These are phyloP conservation scores for Pseudonitzschia pungens DNA, from an alignment of 108 stramenopile species.

Conservation along the genomic window DNA sequence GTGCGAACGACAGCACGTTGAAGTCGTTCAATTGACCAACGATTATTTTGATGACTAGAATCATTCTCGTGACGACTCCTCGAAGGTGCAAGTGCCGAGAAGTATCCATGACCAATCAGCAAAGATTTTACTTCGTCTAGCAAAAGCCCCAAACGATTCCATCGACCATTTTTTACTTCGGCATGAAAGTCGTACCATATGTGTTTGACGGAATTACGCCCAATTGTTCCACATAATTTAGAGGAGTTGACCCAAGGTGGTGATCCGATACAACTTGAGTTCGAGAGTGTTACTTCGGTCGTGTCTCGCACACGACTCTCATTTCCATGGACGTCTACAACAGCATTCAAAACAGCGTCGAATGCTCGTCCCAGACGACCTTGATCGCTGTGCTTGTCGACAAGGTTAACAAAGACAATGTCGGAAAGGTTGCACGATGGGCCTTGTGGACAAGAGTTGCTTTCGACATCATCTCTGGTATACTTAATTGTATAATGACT, in stretches of 20 bases:
- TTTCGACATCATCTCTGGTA: not conserved
- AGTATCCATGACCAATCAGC: constrained; percentile 66
- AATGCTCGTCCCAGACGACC: constrained; percentile 79
- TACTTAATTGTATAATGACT: constrained; percentile 32
- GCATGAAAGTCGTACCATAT: constrained; percentile 98
- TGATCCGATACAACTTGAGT: not conserved
- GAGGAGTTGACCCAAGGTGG: not conserved
- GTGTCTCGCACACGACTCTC: constrained; percentile 11
- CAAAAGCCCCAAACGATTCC: constrained; percentile 78
- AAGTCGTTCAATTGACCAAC: constrained; percentile 45
- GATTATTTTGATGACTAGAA: not conserved
- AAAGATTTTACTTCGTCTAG: constrained; percentile 66
- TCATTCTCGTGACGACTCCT: not conserved
- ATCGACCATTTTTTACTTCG: constrained; percentile 88
- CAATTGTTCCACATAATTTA: not conserved
- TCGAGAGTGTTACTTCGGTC: not conserved
- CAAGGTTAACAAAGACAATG: constrained; percentile 82
- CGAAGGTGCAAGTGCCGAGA: constrained; percentile 41
- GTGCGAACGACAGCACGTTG: constrained; percentile 93
- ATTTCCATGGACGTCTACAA: constrained; percentile 51
- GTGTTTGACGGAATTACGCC: constrained; percentile 49
- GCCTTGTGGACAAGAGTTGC: not conserved
- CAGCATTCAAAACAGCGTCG: constrained; percentile 71
- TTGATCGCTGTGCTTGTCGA: constrained; percentile 95
- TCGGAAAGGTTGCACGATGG: constrained; percentile 15